Base-by-base conservation (phyloP, 345 rosid genomes). In the Durio zibethinus region DNA sequence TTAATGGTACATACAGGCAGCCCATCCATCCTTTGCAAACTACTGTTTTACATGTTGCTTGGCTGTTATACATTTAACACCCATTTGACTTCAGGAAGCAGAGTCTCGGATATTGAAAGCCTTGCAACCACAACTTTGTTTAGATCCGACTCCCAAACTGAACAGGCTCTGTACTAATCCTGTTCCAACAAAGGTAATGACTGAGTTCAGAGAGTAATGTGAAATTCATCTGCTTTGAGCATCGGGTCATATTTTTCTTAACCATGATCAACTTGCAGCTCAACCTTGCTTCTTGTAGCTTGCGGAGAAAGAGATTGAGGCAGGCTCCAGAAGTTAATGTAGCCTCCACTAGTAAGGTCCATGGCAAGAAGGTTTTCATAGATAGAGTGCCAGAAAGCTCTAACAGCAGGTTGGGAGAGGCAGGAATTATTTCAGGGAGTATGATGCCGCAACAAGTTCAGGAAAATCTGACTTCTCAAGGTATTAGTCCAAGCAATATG, bases 81-180 rank as follows among this genome's bases (percentile, higher is more conserved):
- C 40, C 40, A 76, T 74, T 78, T 23, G 48, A 72, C 40, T 83
- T 74, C 76, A 97, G 99, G 99, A 97, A 87, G 97, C 91, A 73
- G 97, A 97, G 84, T 94, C 99, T 56, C 85, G 93, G 82, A 97
- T 97, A 84, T 70, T 97, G 79, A 94, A 89, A 87, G 95, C 97
- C 80, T 83, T 97, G 82, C 97, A 97, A 83, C 99, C 98, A 76
- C 86, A 85, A 53, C 97, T 96, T 82, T 87, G 86, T 85, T 86
- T 96, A 72, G 98, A 96, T 88, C 99, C 98, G 80, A 80, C 84
- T 72, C 98, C 99, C 54, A 89, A 90, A 82, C 84, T 96, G 83
- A 97, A 96, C 83, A 90, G 89, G 86, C 94, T 96, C 72, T 87
- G 87, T 82, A 63, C 77, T 69, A 82, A 72, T 57, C 88, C 87